Percentiles rank a stretch among this genome's conserved stretches.
Evolutionary conservation across 2,329 filamentous ascomycete genomes (phyloP).

Genomic region (Paecilomyces sp.): DNA sequence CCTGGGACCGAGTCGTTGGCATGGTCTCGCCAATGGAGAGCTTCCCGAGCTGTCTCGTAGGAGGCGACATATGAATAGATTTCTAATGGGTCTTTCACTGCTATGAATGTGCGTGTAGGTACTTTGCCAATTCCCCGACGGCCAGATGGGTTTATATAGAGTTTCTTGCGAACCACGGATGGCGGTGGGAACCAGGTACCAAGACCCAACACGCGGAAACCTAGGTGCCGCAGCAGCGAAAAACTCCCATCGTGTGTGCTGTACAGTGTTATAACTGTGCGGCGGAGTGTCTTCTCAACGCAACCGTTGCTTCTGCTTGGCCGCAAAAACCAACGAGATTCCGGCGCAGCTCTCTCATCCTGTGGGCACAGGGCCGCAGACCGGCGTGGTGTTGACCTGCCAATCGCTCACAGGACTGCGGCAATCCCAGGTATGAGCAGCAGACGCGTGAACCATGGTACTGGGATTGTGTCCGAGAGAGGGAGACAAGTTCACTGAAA

Average conservation of each 20-base stretch:
- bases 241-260: neutral
- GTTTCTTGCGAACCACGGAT: conserved; percentile 29
- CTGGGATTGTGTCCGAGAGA: neutral
- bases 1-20: conserved; percentile 20
- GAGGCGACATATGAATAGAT: conserved; percentile 29
- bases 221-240: neutral
- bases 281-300: neutral
- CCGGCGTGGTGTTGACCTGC: neutral
- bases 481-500: neutral
- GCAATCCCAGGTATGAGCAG: neutral
- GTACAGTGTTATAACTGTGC: neutral
- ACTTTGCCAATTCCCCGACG: conserved; percentile 2
- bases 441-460: neutral
- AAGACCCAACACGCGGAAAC: neutral
- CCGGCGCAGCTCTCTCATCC: neutral
- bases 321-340: neutral
- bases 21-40: conserved; percentile 32
- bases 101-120: neutral
- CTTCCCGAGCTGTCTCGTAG: conserved; percentile 30
- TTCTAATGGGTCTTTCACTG: conserved; percentile 1
- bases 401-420: neutral
- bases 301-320: neutral
- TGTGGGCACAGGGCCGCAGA: neutral
- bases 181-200: neutral
- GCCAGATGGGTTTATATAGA: conserved; percentile 16